Evolutionary conservation across 2,329 filamentous ascomycete genomes (phyloP), one percentile per base, ranked within the genome.

Genomic region (Botryosphaeria agaves): DNA sequence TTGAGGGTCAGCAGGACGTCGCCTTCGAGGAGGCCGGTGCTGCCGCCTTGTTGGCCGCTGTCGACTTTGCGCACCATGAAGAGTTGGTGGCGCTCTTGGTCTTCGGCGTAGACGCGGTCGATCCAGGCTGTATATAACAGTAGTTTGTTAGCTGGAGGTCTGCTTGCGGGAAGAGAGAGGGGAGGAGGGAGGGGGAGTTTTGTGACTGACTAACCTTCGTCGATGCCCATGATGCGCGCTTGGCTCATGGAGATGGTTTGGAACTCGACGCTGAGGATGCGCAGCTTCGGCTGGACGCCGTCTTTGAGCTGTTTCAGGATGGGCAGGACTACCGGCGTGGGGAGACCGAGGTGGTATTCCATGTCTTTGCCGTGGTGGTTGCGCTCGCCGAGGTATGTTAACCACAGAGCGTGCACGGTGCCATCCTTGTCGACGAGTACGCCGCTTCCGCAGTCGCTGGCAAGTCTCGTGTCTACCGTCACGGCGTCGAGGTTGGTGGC

Each of bases 11-110:
- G 67, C 34, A 98, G 74, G 31, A 98, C 77, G 48, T 98, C 89
- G 30, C 85, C 84, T 57, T 98, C 91, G 18, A 81, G 64, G 11
- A 98, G 66, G 11, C 75, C 69, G 29, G 66, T 63, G n/a, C n/a
- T n/a, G n/a, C n/a, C n/a, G n/a, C 56, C 55, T n/a, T 63, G 44
- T 43, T 51, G 67, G 14, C 69, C 69, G 27, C 72, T 74, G 42
- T 77, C 63, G 36, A 92, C 76, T 59, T 98, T 98, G 44, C 83
- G 78, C 18, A 98, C 83, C 80, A 98, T 94, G 62, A 98, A 98
- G 21, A 98, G 70, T 56, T 98, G 89, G 49, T 98, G 89, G 34
- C 84, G 80, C 30, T 89, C 76, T 23, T 82, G 79, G 52, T 98
- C 94, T 37, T 83, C 82, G 40, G 75, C 64, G 31, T 89, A 76